Evolutionary conservation across 345 rosid species (phyloP).

Genomic region (Heritiera littoralis): DNA sequence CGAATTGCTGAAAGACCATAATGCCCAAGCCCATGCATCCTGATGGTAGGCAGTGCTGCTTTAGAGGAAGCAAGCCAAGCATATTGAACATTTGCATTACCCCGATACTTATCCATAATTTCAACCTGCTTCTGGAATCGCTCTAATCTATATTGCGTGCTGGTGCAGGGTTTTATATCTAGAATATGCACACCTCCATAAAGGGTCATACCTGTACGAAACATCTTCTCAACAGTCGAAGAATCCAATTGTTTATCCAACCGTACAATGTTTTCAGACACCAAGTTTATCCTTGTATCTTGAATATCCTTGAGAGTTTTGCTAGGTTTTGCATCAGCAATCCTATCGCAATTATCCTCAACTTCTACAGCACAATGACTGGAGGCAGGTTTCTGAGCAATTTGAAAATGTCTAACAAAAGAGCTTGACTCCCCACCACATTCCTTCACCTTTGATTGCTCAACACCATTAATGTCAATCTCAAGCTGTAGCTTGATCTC

Average conservation of each 20-base stretch:
- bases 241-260: conserved; percentile 40
- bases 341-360: conserved; percentile 50
- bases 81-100: conserved; percentile 70
- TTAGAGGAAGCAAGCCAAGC: conserved; percentile 91
- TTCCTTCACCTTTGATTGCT: conserved; percentile 53
- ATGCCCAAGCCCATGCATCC: conserved; percentile 66
- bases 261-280: conserved; percentile 4
- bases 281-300: conserved; percentile 20
- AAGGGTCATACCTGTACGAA: conserved; percentile 50
- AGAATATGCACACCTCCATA: conserved; percentile 46
- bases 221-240: conserved; percentile 48
- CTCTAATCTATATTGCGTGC: conserved; percentile 56
- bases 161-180: conserved; percentile 47
- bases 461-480: conserved; percentile 65
- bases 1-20: conserved; percentile 54
- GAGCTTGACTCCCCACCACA: conserved; percentile 75
- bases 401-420: conserved; percentile 40
- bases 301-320: conserved; percentile 39
- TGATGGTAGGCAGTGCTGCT: conserved; percentile 42
- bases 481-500: conserved; percentile 87
- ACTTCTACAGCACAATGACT: conserved; percentile 35
- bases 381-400: conserved; percentile 36
- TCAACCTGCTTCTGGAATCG: conserved; percentile 81
- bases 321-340: conserved; percentile 41
- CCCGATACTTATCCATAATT: conserved; percentile 63